Base-by-base conservation (phyloP, 2,329 filamentous ascomycete species). In the Penicillium sp. region DNA sequence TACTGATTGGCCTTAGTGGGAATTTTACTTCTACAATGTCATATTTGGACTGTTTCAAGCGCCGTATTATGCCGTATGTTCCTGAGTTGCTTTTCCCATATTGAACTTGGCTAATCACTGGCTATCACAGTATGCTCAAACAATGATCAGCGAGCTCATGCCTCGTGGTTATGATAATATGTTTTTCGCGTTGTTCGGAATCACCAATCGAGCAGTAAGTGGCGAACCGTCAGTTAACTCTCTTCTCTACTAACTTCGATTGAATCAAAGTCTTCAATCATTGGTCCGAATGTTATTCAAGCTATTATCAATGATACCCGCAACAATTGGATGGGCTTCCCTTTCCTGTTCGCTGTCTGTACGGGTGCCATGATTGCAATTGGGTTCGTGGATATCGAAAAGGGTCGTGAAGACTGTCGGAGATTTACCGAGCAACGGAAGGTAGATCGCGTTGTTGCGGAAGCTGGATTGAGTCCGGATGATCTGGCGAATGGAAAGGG, bases 321-420 rank as follows among this genome's bases (percentile, higher is more conserved):
- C 27, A 78, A 77, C 41, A 76, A 75, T 33, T 77, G 75, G 75
- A 76, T 75, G 70, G 75, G 75, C 5, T 79, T 77, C 50, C 75
- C 74, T 5, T 79, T 79, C 44, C 59, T 78, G 1, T 77, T 77
- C 53, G 65, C 73, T 1, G 64, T 78, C 3, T 77, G 73, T 33
- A 46, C 66, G 1, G 67, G 63, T 6, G 75, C 76, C 1, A 76
- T 73, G 63, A 69, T 77, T 21, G 66, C 68, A 1, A 76, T 78
- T 37, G 70, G 64, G 29, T 76, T 77, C 43, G 71, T 78, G 31
- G 69, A 77, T 61, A 57, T 78, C 24, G 73, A 77, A 26, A 76
- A 77, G 41, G 76, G 75, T 2, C 70, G 75, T 19, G 70, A 73
- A 43, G 73, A 78, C 54, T 70, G 69, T 37, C 68, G 73, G 19